Conservation (phyloP, 1,284 basidiomycete genomes). For the Tetrapyrgos nigripes region DNA sequence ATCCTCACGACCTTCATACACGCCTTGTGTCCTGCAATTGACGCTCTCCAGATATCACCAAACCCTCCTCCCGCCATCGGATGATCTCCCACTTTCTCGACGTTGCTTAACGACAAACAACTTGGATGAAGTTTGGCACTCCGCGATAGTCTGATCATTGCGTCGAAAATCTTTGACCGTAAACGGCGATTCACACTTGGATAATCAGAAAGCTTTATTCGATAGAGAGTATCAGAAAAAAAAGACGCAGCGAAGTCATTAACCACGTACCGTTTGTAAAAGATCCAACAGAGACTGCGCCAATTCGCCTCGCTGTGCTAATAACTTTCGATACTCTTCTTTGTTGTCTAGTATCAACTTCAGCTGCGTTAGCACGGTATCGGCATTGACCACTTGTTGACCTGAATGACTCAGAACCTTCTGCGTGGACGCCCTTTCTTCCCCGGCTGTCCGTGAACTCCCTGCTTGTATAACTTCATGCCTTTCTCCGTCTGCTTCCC, state of each 20-base stretch:
- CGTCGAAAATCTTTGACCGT: neutral
- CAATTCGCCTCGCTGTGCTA: neutral
- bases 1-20: slow-evolving; percentile 5
- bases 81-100: slow-evolving; percentile 4
- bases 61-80: slow-evolving; percentile 4
- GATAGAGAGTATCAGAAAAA: neutral
- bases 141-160: slow-evolving; percentile 4
- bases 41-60: slow-evolving; percentile 10
- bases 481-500: too few species aligned
- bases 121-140: neutral
- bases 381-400: neutral
- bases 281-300: neutral
- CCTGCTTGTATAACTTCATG: too few species aligned
- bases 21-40: neutral
- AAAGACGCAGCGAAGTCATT: neutral
- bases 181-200: neutral
- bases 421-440: neutral
- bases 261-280: neutral
- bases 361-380: too few species aligned
- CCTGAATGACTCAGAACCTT: too few species aligned
- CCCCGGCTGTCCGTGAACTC: neutral
- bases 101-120: neutral
- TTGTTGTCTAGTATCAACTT: neutral
- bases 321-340: neutral
- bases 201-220: neutral